Conservation (phyloP, 257 asterid species). For the Thymus mandschuricus region DNA sequence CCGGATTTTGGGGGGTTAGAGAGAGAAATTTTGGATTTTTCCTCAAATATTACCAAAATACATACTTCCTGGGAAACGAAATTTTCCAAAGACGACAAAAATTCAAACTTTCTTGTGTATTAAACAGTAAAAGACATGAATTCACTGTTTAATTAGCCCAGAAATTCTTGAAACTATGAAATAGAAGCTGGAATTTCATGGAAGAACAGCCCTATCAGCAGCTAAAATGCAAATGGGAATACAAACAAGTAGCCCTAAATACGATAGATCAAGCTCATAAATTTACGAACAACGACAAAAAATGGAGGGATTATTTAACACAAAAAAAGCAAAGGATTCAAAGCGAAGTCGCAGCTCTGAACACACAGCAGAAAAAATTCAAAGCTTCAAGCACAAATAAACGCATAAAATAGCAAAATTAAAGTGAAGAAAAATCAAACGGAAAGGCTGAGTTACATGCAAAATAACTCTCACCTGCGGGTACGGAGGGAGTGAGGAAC, state of each 20-base stretch:
- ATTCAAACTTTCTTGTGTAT: background rate
- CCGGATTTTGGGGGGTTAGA: background rate
- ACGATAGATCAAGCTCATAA: background rate
- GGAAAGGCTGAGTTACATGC: constrained; percentile 7
- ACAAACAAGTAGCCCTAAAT: background rate
- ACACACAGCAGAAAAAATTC: background rate
- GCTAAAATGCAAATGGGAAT: background rate
- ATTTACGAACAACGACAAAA: background rate
- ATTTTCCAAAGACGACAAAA: constrained; percentile 11
- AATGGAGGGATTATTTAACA: background rate
- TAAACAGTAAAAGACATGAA: background rate
- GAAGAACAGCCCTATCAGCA: background rate
- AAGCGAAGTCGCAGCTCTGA: background rate
- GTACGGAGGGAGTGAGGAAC: constrained; percentile 66
- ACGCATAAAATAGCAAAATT: background rate
- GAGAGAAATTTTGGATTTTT: background rate
- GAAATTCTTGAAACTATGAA: background rate
- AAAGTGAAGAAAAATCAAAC: background rate
- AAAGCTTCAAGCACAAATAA: background rate
- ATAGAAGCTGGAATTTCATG: background rate
- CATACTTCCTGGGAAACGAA: background rate
- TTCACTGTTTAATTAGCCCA: background rate
- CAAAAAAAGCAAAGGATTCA: background rate
- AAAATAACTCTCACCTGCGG: constrained; percentile 58
- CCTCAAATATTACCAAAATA: background rate